These are phyloP conservation scores for Falciphora oryzae DNA, from an alignment of 2,329 filamentous ascomycete genomes.

Conservation along the genomic window DNA sequence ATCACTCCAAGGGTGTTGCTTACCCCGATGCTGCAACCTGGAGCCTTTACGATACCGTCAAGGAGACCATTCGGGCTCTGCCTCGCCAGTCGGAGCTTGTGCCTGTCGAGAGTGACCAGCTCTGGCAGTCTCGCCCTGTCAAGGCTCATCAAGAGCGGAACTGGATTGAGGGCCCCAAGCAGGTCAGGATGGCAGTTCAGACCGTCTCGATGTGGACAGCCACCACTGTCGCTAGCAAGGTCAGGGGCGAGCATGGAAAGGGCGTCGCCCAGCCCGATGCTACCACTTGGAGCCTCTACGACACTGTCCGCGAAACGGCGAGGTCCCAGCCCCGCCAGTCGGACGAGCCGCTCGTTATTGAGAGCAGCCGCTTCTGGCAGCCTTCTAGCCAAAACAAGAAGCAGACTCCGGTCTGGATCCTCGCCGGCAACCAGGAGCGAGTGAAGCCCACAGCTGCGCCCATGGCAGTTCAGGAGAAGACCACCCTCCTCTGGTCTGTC, in stretches of 20 bases:
- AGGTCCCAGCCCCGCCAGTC: conserved; percentile 7
- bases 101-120: conserved; percentile 12
- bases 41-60: conserved; percentile 25
- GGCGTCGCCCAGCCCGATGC: conserved; percentile 7
- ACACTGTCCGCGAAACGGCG: not conserved
- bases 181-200: not conserved
- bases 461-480: not conserved
- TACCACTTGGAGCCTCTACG: conserved; percentile 4
- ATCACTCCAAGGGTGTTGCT: conserved; percentile 22
- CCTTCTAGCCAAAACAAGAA: not conserved
- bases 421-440: not conserved
- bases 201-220: conserved; percentile 5
- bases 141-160: not conserved
- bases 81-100: conserved; percentile 21
- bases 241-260: conserved; percentile 8
- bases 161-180: not conserved
- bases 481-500: conserved; percentile 3
- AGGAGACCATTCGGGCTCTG: conserved; percentile 21
- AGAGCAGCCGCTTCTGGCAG: conserved; percentile 35
- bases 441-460: conserved; percentile 13
- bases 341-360: conserved; percentile 26
- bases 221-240: not conserved
- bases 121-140: conserved; percentile 10
- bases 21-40: conserved; percentile 31
- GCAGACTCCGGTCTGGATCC: conserved; percentile 6